phyloP scores from a whole-genome alignment of 805 yeast genomes.

The Kluyveromyces starmeri region DNA sequence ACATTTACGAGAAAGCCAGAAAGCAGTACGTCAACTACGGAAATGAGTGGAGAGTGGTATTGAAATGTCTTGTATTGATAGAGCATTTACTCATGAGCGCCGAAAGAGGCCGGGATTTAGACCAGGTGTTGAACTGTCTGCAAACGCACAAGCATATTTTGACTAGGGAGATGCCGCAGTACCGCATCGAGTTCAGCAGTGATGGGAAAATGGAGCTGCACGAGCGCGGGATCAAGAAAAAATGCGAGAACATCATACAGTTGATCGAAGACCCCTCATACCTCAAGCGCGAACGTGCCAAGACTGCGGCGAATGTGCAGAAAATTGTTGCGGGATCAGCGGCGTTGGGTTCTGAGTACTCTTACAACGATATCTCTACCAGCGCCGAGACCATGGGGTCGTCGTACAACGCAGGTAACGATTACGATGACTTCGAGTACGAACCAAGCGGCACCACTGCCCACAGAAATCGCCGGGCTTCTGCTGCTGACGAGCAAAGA shows the following conservation, averaged over 20 bases:
- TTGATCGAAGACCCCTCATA: conserved; percentile 23
- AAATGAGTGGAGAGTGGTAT: conserved; percentile 33
- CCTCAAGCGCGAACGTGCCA: conserved; percentile 25
- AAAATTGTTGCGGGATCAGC: conserved; percentile 21
- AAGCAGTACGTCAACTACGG: conserved; percentile 34
- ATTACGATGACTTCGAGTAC: conserved; percentile 15
- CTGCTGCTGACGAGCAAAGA: conserved; percentile 28
- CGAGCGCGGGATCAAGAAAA: conserved; percentile 30
- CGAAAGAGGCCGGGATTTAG: conserved; percentile 26
- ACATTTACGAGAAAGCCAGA: conserved; percentile 31
- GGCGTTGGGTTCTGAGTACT: conserved; percentile 8
- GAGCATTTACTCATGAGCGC: conserved; percentile 29
- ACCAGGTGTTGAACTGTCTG: conserved; percentile 25
- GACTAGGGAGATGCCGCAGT: conserved; percentile 23
- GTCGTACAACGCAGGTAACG: conserved; percentile 10
- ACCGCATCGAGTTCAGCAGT: conserved; percentile 24
- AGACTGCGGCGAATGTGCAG: conserved; percentile 21
- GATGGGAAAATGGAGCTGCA: conserved; percentile 33
- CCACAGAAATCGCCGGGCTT: conserved; percentile 17
- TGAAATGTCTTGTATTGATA: conserved; percentile 30
- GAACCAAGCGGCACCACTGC: conserved; percentile 8
- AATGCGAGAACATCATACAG: conserved; percentile 26
- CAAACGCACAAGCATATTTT: conserved; percentile 28
- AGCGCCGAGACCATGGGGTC: conserved; percentile 14
- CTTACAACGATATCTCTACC: conserved; percentile 14